Percentiles rank a stretch among this genome's conserved stretches.
These are phyloP conservation scores for Mycotypha africana DNA, from an alignment of 371 early-diverging fungal species.

Conservation along the genomic window DNA sequence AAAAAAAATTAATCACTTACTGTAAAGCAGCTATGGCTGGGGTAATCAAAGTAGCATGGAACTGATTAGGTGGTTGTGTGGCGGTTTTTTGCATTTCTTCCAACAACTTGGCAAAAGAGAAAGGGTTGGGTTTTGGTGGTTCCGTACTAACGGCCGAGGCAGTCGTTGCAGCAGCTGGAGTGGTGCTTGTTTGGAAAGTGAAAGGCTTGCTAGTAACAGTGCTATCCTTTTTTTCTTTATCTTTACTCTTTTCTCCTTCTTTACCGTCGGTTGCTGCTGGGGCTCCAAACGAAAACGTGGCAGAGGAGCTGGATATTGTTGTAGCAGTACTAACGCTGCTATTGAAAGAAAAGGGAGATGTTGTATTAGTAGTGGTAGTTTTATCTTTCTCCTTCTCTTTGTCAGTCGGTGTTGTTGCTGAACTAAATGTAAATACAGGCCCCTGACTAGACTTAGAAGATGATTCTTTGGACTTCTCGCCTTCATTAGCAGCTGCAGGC, in stretches of 20 bases:
- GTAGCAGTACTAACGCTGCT: not conserved
- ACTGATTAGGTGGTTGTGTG: conserved; percentile 24
- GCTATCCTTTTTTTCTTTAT: conserved; percentile 7
- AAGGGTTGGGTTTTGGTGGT: conserved; percentile 22
- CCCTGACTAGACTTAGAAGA: too few species aligned
- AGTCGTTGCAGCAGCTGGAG: conserved; percentile 9
- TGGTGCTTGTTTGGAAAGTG: conserved; percentile 4
- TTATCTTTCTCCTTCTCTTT: too few species aligned
- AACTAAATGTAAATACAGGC: too few species aligned
- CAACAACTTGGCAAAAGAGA: conserved; percentile 27
- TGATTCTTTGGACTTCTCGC: too few species aligned
- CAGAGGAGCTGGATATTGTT: not conserved
- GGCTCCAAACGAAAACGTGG: not conserved
- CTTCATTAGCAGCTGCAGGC: too few species aligned
- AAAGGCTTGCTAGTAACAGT: conserved; percentile 15
- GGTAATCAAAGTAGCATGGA: conserved; percentile 26
- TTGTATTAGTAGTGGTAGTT: not conserved
- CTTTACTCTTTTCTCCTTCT: too few species aligned
- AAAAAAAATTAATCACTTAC: conserved; percentile 18
- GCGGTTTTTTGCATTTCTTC: conserved; percentile 22
- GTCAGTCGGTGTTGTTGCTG: too few species aligned
- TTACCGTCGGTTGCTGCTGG: too few species aligned
- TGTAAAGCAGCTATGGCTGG: conserved; percentile 20
- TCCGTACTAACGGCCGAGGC: not conserved
- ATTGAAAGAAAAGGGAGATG: not conserved